A percentile compares a stretch with the other conserved stretches of the same genome.
Evolutionary conservation across 2,329 filamentous ascomycete genomes (phyloP).

Genomic region (Fusarium phyllophilum): DNA sequence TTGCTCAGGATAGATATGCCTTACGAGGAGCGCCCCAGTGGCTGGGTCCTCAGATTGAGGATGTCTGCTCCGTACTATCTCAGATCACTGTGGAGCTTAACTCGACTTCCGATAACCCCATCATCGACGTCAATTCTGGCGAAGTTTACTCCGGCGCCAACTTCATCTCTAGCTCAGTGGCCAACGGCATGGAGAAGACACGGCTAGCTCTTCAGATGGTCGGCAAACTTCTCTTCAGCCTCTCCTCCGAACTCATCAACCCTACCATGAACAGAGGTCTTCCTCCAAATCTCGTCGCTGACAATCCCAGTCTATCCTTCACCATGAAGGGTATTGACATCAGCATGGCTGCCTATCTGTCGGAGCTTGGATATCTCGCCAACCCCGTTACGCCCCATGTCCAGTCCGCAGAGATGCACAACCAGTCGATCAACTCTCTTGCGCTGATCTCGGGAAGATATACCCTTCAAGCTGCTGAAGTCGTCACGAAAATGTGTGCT

Average conservation of each 20-base stretch:
- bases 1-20: neutral
- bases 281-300: neutral
- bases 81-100: neutral
- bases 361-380: neutral
- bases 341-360: neutral
- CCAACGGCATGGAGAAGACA: neutral
- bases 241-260: neutral
- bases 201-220: neutral
- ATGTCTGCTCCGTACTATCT: neutral
- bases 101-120: neutral
- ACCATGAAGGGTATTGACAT: neutral
- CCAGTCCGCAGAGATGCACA: neutral
- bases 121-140: accelerated
- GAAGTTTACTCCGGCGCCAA: neutral
- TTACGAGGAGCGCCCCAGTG: accelerated
- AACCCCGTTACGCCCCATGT: neutral
- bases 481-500: neutral
- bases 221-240: neutral
- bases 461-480: neutral
- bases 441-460: neutral
- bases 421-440: neutral
- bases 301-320: accelerated
- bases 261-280: neutral
- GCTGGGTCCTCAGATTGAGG: neutral
- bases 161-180: neutral